phyloP scores from a whole-genome alignment of 495 filamentous ascomycete genomes.

The Neurospora sp. region DNA sequence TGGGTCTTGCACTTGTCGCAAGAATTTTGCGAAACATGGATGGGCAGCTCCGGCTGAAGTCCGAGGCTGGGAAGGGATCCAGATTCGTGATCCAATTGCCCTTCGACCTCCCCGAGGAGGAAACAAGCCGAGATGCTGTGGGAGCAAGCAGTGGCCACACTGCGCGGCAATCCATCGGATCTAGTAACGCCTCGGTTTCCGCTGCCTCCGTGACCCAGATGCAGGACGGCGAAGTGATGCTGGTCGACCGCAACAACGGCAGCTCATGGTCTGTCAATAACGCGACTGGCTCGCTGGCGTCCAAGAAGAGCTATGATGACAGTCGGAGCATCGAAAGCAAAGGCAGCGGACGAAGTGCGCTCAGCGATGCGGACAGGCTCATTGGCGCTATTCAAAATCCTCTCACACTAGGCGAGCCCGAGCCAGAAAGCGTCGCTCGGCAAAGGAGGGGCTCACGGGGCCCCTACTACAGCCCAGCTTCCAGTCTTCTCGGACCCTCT shows the following conservation, averaged over 20 bases:
- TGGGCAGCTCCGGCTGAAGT: slow-evolving; percentile 79
- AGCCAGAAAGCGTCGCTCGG: slow-evolving; percentile 12
- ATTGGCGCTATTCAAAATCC: slow-evolving; percentile 68
- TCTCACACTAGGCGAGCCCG: slow-evolving; percentile 31
- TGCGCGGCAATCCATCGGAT: background rate
- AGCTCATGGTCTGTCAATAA: slow-evolving; percentile 15
- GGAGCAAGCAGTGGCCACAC: slow-evolving; percentile 6
- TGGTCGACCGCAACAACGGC: slow-evolving; percentile 36
- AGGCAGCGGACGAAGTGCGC: slow-evolving; percentile 42
- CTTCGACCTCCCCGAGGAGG: slow-evolving; percentile 49
- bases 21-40: slow-evolving; percentile 82
- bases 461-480: slow-evolving; percentile 4
- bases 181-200: slow-evolving; percentile 17
- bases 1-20: slow-evolving; percentile 81
- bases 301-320: slow-evolving; percentile 30
- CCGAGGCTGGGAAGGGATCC: slow-evolving; percentile 77
- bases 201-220: slow-evolving; percentile 10
- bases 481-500: slow-evolving; percentile 11
- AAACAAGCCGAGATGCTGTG: slow-evolving; percentile 15
- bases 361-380: slow-evolving; percentile 63
- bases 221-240: slow-evolving; percentile 43
- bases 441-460: slow-evolving; percentile 7
- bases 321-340: slow-evolving; percentile 39
- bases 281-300: background rate
- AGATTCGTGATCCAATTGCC: slow-evolving; percentile 66